Evolutionary conservation across 106 monocot species (phyloP), one percentile per base, ranked within the genome.

Genomic region (Dactylorhiza incarnata): DNA sequence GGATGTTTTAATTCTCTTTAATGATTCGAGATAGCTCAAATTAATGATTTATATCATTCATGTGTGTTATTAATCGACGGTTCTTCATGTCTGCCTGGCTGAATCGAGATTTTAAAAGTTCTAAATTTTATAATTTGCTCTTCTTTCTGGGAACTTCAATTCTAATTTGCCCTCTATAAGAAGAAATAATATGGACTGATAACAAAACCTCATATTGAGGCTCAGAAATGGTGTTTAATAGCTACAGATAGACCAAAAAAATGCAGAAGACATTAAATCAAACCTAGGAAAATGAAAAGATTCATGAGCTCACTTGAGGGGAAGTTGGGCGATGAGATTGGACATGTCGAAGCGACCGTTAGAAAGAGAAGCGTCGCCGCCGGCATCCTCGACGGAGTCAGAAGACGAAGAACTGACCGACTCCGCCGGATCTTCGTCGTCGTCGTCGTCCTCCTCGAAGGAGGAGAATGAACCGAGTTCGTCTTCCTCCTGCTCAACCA

Each of bases 311-410:
- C 71, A 87, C 87, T 84, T 82, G 37, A 82, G 7, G 9, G 88
- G 88, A 12, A 88, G 84, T 5, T 88, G 84, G 5, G 77, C 43
- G 5, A 80, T 16, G 50, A 88, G 88, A 58, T 74, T 75, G 13
- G 88, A 79, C 88, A 88, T 88, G 74, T 85, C 71, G 54, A 70
- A 85, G 5, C 80, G 80, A 56, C 77, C 76, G 11, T 12, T 23
- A 48, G 69, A 46, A 17, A 77, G 24, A 56, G 55, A 76, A 23
- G 63, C 50, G 16, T 75, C 78, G n/a, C 74, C 68, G 1, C 54
- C 43, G 1, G 73, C 68, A 10, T 85, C 84, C 53, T 82, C 84
- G 26, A 59, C 49, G 1, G 73, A 79, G 11, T 79, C 84, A 25
- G 84, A 82, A 3, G 84, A 84, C 25, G 81, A 75, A 8, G 83